Conservation (phyloP, 306 rosid genomes). For the Nissolia schottii region DNA sequence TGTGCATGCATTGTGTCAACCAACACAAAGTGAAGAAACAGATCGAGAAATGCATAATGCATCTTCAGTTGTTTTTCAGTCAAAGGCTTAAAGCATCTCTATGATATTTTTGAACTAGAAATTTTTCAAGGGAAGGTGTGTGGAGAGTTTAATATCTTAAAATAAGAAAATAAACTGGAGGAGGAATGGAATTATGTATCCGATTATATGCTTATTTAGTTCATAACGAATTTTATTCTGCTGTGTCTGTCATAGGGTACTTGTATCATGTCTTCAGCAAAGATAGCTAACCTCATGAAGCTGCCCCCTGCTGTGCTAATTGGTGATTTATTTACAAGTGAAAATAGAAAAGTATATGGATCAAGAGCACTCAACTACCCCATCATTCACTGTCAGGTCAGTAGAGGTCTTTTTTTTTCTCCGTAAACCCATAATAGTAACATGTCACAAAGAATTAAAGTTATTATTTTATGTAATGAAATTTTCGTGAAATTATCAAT, state of each 20-base stretch:
- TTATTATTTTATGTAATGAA: no score
- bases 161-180: neutral
- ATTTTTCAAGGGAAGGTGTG: neutral
- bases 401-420: slow-evolving; percentile 6
- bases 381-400: slow-evolving; percentile 66
- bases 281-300: slow-evolving; percentile 66
- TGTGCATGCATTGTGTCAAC: neutral
- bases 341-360: slow-evolving; percentile 53
- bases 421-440: no score
- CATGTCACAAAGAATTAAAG: no score
- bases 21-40: neutral
- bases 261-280: slow-evolving; percentile 34
- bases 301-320: slow-evolving; percentile 60
- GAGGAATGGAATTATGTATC: neutral
- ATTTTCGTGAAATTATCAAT: no score
- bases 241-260: slow-evolving; percentile 37
- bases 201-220: neutral
- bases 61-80: neutral
- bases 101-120: neutral
- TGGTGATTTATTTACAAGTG: slow-evolving; percentile 44
- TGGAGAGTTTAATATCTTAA: neutral
- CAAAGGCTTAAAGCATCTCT: neutral
- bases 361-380: slow-evolving; percentile 47
- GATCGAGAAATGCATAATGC: neutral
- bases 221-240: neutral